Conservation (phyloP, 2,329 filamentous ascomycete species). For the Dactylellina haptotyla region DNA sequence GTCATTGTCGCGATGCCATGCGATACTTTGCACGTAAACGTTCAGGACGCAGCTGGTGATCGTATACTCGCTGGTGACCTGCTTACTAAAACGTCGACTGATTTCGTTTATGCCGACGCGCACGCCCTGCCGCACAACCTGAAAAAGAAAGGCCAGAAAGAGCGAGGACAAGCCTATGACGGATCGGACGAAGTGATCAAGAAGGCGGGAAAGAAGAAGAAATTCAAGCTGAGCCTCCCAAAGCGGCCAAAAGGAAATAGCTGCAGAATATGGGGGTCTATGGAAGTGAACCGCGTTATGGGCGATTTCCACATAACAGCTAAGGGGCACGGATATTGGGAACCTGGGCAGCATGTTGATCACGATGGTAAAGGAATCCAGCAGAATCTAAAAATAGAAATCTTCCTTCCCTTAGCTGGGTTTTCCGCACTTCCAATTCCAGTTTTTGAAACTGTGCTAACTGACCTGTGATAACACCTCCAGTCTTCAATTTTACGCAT, state of each 20-base stretch:
- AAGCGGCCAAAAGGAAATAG: conserved; percentile 67
- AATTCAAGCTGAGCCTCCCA: conserved; percentile 78
- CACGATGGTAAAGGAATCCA: conserved; percentile 72
- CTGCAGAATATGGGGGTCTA: conserved; percentile 86
- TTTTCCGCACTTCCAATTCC: not conserved
- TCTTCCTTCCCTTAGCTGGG: not conserved
- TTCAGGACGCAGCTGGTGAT: conserved; percentile 94
- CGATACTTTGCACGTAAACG: conserved; percentile 89
- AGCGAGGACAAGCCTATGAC: conserved; percentile 67
- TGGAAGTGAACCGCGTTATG: conserved; percentile 96
- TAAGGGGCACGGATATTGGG: conserved; percentile 91
- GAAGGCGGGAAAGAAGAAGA: conserved; percentile 73
- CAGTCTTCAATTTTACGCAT: conserved; percentile 97
- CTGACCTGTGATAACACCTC: not conserved
- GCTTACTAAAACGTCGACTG: conserved; percentile 79
- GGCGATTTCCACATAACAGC: conserved; percentile 98
- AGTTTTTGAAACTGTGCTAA: no score
- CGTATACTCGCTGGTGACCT: conserved; percentile 82
- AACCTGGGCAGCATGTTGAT: conserved; percentile 81
- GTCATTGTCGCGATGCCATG: conserved; percentile 91
- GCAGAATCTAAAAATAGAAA: not conserved
- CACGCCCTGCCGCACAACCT: conserved; percentile 68
- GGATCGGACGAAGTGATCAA: conserved; percentile 92
- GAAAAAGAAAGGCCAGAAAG: conserved; percentile 64
- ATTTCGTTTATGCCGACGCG: conserved; percentile 77